These are phyloP conservation scores for Blastobotrys terrestris DNA, from an alignment of 805 yeast species.

Conservation along the genomic window DNA sequence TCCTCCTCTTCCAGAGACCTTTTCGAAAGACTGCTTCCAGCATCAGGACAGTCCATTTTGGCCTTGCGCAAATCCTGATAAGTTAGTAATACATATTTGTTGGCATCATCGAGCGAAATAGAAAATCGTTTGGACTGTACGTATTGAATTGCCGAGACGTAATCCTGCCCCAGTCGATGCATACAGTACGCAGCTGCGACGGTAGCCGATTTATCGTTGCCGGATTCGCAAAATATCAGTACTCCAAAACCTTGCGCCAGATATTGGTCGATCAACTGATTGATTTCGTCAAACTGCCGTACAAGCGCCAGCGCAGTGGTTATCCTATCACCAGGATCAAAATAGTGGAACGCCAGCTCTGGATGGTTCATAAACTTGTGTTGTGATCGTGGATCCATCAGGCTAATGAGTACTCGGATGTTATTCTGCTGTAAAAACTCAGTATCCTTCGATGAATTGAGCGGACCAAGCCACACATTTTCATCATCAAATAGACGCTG, in stretches of 20 bases:
- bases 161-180: conserved; percentile 15
- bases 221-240: conserved; percentile 29
- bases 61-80: conserved; percentile 15
- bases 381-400: conserved; percentile 11
- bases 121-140: conserved; percentile 28
- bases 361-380: conserved; percentile 10
- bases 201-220: conserved; percentile 29
- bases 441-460: conserved; percentile 36
- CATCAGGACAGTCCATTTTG: neutral
- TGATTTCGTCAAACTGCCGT: conserved; percentile 10
- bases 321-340: neutral
- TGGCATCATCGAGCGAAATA: conserved; percentile 22
- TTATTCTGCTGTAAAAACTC: conserved; percentile 35
- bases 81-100: conserved; percentile 21
- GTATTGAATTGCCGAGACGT: conserved; percentile 24
- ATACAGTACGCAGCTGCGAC: conserved; percentile 29
- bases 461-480: conserved; percentile 43
- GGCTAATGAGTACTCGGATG: conserved; percentile 24
- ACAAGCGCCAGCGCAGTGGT: neutral
- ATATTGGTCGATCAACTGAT: conserved; percentile 8
- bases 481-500: conserved; percentile 36
- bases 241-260: neutral
- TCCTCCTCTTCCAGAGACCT: conserved; percentile 9
- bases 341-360: neutral
- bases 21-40: conserved; percentile 6